Evolutionary conservation across 179 eudicot species (phyloP).

Genomic region (Silene coronaria): DNA sequence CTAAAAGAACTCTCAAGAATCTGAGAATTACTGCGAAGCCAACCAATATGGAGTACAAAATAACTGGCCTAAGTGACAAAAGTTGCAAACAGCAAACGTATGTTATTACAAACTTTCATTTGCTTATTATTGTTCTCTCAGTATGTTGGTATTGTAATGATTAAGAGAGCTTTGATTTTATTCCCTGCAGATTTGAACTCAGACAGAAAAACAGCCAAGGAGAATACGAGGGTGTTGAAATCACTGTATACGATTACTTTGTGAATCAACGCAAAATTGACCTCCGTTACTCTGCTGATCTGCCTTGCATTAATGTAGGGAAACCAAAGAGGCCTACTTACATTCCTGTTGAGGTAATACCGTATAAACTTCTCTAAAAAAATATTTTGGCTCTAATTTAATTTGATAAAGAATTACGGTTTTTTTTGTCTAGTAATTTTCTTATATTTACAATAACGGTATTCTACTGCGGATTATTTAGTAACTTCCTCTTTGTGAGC

Average conservation of each 20-base stretch:
- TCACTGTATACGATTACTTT: constrained; percentile 70
- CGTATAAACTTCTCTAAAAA: background rate
- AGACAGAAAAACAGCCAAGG: constrained; percentile 47
- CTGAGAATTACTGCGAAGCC: constrained; percentile 54
- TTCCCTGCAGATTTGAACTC: constrained; percentile 44
- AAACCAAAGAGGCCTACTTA: constrained; percentile 63
- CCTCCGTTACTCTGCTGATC: constrained; percentile 45
- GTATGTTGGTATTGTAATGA: background rate
- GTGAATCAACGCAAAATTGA: constrained; percentile 47
- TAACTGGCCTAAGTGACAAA: constrained; percentile 62
- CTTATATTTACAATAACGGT: no score
- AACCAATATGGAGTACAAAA: constrained; percentile 59
- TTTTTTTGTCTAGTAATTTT: no score
- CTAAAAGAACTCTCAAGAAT: constrained; percentile 66
- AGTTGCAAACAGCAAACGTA: constrained; percentile 59
- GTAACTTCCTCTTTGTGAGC: background rate
- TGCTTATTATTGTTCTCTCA: background rate
- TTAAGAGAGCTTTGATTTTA: background rate
- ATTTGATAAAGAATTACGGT: no score
- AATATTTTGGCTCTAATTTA: no score
- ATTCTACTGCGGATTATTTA: no score
- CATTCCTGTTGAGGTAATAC: constrained; percentile 61
- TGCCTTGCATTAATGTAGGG: constrained; percentile 81
- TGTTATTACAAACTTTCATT: constrained; percentile 6
- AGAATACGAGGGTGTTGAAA: constrained; percentile 39